phyloP scores from a whole-genome alignment of 805 yeast species.

The Metschnikowia baotianmanensis region DNA sequence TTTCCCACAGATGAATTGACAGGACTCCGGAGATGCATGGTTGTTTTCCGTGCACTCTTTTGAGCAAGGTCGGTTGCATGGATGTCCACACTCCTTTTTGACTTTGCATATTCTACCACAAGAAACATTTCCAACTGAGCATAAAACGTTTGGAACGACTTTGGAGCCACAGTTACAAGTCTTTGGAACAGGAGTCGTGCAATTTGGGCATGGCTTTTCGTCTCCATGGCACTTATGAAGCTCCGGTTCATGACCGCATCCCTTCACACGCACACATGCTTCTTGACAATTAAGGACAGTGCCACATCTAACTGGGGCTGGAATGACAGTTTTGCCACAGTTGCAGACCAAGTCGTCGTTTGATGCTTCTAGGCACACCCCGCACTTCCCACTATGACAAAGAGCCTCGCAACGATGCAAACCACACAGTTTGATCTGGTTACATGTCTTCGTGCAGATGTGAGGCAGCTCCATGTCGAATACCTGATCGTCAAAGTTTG shows the following conservation, averaged over 20 bases:
- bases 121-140: constrained; percentile 66
- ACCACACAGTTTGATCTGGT: constrained; percentile 57
- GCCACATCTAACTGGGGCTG: constrained; percentile 87
- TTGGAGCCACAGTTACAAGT: constrained; percentile 61
- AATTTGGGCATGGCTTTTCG: constrained; percentile 65
- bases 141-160: constrained; percentile 58
- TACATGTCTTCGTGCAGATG: constrained; percentile 67
- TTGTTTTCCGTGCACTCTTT: constrained; percentile 56
- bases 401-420: constrained; percentile 63
- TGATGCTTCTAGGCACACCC: constrained; percentile 77
- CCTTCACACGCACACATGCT: constrained; percentile 56
- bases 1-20: constrained; percentile 59
- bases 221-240: constrained; percentile 77
- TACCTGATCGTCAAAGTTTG: constrained; percentile 45
- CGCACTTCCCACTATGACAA: constrained; percentile 80
- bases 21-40: constrained; percentile 49
- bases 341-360: constrained; percentile 75
- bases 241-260: constrained; percentile 72
- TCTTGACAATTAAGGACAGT: constrained; percentile 58
- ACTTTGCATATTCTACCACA: constrained; percentile 48
- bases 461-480: constrained; percentile 69
- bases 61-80: constrained; percentile 58
- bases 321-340: constrained; percentile 74
- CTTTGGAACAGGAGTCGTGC: constrained; percentile 58
- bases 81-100: constrained; percentile 40